A percentile compares a stretch with the other conserved stretches of the same genome.
phyloP scores from a whole-genome alignment of 2,329 filamentous ascomycete species.

The Penicillium sp. region DNA sequence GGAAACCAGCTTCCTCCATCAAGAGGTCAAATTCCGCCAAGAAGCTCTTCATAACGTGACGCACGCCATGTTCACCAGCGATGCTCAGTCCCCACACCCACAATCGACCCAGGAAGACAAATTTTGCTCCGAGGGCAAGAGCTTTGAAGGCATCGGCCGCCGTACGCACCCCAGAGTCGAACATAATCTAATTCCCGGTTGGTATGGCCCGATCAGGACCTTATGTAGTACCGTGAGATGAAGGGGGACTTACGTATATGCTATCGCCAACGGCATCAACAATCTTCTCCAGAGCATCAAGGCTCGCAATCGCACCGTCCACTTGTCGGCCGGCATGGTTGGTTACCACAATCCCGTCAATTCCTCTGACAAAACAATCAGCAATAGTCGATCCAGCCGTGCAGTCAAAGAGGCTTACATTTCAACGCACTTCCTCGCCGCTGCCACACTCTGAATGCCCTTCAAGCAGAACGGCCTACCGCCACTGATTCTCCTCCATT shows the following conservation, averaged over 20 bases:
- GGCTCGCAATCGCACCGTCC: conserved; percentile 60
- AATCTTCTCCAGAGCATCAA: conserved; percentile 64
- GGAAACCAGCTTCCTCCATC: conserved; percentile 61
- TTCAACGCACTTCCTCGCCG: conserved; percentile 61
- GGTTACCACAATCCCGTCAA: conserved; percentile 68
- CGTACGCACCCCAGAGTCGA: conserved; percentile 60
- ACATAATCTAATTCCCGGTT: conserved; percentile 55
- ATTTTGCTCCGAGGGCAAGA: conserved; percentile 62
- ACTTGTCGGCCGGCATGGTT: conserved; percentile 72
- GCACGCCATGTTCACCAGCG: conserved; percentile 62
- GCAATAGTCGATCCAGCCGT: background rate
- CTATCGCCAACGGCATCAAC: conserved; percentile 53
- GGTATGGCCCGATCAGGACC: background rate
- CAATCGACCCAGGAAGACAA: conserved; percentile 63
- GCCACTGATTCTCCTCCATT: conserved; percentile 57
- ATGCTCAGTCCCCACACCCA: conserved; percentile 64
- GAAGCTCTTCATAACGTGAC: conserved; percentile 64
- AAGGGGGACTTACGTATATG: background rate
- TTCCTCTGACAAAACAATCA: conserved; percentile 44
- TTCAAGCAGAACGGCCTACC: conserved; percentile 66
- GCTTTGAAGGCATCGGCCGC: conserved; percentile 64
- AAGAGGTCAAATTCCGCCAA: conserved; percentile 65
- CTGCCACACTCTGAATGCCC: conserved; percentile 67
- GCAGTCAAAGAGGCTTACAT: conserved; percentile 34
- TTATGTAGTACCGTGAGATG: background rate